A percentile compares a stretch with the other conserved stretches of the same genome.
Conservation (phyloP, 163 green algal species). For the Scenedesmus sp. region DNA sequence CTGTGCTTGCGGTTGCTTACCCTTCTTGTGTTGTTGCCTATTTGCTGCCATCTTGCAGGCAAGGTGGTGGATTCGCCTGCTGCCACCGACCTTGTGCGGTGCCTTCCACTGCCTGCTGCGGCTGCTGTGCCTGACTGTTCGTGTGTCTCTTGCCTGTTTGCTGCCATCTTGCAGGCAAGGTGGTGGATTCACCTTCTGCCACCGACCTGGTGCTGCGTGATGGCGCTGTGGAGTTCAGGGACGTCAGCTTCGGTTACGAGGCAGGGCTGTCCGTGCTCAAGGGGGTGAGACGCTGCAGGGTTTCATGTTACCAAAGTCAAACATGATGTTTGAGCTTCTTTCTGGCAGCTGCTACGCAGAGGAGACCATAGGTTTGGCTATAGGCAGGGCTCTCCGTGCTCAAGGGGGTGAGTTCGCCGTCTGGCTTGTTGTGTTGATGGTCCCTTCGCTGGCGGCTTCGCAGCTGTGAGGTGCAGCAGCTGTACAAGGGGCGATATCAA, state of each 20-base stretch:
- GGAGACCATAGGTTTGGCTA: no score
- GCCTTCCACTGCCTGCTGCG: no score
- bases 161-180: slow-evolving; percentile 23
- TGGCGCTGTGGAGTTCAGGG: slow-evolving; percentile 63
- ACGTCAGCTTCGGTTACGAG: slow-evolving; percentile 71
- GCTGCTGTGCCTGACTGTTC: no score
- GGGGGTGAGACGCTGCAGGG: slow-evolving; percentile 51
- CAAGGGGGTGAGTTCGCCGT: not conserved
- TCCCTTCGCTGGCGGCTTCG: not conserved
- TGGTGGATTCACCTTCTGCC: slow-evolving; percentile 41
- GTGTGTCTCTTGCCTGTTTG: no score
- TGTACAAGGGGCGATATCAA: no score
- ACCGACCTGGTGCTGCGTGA: slow-evolving; percentile 35
- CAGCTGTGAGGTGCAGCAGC: no score
- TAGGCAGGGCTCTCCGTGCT: not conserved
- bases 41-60: not conserved
- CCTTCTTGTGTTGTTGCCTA: not conserved
- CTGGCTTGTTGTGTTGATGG: not conserved
- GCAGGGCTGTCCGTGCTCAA: slow-evolving; percentile 62
- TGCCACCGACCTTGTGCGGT: no score
- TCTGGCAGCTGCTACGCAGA: no score
- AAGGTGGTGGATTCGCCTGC: not conserved
- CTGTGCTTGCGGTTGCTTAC: slow-evolving; percentile 6
- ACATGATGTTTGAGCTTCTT: no score
- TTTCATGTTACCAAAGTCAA: no score